Evolutionary conservation across 2,329 filamentous ascomycete species (phyloP).

Genomic region (Aspergillus ibericus): DNA sequence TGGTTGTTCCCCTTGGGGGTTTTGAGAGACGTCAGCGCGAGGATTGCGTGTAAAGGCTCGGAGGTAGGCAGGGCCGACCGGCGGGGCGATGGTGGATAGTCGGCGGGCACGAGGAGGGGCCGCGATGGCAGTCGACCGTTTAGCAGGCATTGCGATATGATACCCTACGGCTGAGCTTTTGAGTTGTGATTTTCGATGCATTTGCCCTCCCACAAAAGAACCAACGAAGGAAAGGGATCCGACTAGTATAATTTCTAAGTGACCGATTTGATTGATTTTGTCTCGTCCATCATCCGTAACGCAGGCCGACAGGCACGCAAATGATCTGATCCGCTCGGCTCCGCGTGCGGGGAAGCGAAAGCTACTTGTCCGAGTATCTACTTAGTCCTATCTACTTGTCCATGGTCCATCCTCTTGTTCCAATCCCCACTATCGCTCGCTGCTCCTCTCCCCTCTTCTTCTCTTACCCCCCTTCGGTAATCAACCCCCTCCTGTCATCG

Average conservation of each 20-base stretch:
- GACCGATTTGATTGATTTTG: background rate
- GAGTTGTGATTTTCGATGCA: constrained; percentile 21
- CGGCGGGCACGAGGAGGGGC: background rate
- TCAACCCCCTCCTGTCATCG: background rate
- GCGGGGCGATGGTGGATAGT: background rate
- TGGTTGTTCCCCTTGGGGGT: background rate
- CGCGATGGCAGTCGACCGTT: constrained; percentile 35
- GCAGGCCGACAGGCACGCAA: background rate
- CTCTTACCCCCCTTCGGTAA: background rate
- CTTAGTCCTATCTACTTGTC: background rate
- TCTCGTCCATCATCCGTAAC: too few species aligned
- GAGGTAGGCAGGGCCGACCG: background rate
- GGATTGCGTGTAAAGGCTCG: background rate
- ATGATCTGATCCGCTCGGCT: background rate
- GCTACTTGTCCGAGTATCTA: too few species aligned
- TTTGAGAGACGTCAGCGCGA: background rate
- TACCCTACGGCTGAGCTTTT: constrained; percentile 44
- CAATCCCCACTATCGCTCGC: background rate
- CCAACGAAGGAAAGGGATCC: background rate
- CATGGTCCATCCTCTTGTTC: background rate
- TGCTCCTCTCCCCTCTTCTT: background rate
- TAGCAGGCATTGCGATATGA: constrained; percentile 46
- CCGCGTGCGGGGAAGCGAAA: background rate
- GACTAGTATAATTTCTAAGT: background rate
- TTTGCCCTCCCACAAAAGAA: background rate